Evolutionary conservation across 148 eudicot genomes (phyloP).

Genomic region (Dysphania ambrosioides): DNA sequence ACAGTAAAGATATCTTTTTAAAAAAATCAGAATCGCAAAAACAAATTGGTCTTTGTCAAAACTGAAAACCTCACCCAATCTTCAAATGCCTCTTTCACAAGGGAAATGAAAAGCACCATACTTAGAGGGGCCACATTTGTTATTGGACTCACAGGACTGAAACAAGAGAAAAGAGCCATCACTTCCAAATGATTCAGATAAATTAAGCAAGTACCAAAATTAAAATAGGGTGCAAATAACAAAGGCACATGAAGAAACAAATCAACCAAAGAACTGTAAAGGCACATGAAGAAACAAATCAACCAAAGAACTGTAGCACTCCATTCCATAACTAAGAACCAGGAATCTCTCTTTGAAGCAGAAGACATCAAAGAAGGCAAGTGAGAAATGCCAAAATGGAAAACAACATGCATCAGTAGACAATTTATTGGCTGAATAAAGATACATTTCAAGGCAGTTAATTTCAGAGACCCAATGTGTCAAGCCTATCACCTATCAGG

Average conservation of each 20-base stretch:
- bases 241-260: not conserved
- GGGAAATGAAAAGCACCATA: constrained; percentile 85
- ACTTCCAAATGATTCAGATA: not conserved
- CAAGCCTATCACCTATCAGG: not conserved
- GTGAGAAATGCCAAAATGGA: not conserved
- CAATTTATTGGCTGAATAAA: too few relatives aligned
- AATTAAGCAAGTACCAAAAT: not conserved
- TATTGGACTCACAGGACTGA: constrained; percentile 96
- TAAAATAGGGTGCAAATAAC: not conserved
- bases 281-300: not conserved
- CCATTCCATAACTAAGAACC: not conserved
- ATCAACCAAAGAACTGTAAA: not conserved
- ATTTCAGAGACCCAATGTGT: not conserved
- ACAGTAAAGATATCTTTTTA: not conserved
- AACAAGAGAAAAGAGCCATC: constrained; percentile 32
- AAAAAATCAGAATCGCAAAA: not conserved
- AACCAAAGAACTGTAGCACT: not conserved
- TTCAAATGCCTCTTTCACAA: constrained; percentile 95
- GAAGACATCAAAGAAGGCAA: not conserved
- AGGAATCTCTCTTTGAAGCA: not conserved
- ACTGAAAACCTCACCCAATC: constrained; percentile 75
- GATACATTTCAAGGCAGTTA: not conserved
- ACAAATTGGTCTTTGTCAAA: not conserved
- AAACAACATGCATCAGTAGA: not conserved
- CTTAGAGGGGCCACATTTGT: constrained; percentile 91